Base-by-base conservation (phyloP, 2,329 filamentous ascomycete species). In the Colletotrichum sidae region DNA sequence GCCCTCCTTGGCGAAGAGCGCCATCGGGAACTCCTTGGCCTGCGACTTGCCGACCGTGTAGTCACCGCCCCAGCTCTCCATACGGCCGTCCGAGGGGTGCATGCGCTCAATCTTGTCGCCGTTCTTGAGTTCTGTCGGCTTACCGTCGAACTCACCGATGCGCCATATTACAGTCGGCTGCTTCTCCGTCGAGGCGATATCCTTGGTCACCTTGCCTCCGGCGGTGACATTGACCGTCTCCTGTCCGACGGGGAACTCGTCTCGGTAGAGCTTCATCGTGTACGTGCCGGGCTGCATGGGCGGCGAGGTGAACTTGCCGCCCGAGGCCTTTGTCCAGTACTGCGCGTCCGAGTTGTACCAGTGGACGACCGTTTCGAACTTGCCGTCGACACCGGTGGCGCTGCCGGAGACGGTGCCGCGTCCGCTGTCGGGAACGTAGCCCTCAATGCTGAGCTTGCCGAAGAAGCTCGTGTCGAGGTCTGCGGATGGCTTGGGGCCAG, bases 221-320 rank as follows among this genome's bases (percentile, higher is more conserved):
- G 84, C 83, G 0, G 75, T 77, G 12, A 88, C 81, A 0, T 73
- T 74, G 2, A 85, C 81, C 2, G 75, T 80, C 3, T 77, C 71
- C 1, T 79, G 80, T 0, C 81, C 84, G 5, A 87, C 81, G 35
- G 80, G 77, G 67, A 84, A 82, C 69, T 88, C 86, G 15, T 79
- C 81, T 53, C 86, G 84, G 75, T 88, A 87, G 11, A 89, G 78
- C 10, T 84, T 82, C 79, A 87, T 86, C 0, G 84, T 87, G 74
- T 89, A 89, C 1, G 81, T 84, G 10, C 87, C 86, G 0, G 86
- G 83, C 66, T 86, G 86, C 83, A 89, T 88, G 6, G 80, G 76
- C 0, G 86, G 86, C 0, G 86, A 88, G 0, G 81, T 84, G 72
- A 85, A 89, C 6, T 67, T 67, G 2, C 84, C 83, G 3, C 71